Evolutionary conservation across 371 early-diverging fungal genomes (phyloP).

Genomic region (Choanephora cucurbitarum): DNA sequence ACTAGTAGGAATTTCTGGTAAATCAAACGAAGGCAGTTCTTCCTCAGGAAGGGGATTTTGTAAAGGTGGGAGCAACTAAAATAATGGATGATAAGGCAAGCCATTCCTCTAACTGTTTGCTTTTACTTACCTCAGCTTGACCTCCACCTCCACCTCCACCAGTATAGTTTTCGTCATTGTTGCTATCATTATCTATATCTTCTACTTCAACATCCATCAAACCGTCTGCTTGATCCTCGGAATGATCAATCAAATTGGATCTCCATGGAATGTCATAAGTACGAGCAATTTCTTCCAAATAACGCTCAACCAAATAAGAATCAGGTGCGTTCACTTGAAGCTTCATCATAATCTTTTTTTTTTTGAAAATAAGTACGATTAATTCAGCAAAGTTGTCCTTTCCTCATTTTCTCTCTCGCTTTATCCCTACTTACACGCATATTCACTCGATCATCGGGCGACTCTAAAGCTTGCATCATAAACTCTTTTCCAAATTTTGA

Average conservation of each 20-base stretch:
- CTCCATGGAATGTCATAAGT: constrained; percentile 79
- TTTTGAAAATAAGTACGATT: background rate
- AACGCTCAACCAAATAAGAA: constrained; percentile 77
- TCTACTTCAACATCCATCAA: constrained; percentile 8
- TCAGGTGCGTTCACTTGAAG: constrained; percentile 81
- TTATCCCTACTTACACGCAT: constrained; percentile 65
- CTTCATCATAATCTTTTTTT: constrained; percentile 73
- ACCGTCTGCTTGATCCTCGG: constrained; percentile 28
- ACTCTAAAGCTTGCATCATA: constrained; percentile 73
- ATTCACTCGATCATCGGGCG: constrained; percentile 75
- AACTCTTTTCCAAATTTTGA: constrained; percentile 87
- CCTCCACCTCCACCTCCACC: constrained; percentile 21
- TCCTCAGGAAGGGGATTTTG: constrained; percentile 7
- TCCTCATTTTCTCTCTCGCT: background rate
- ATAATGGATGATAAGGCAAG: background rate
- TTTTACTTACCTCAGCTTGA: constrained; percentile 16
- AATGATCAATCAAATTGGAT: constrained; percentile 43
- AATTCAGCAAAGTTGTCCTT: background rate
- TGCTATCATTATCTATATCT: constrained; percentile 15
- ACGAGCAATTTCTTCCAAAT: constrained; percentile 87
- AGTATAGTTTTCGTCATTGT: constrained; percentile 10
- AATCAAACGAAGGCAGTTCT: constrained; percentile 22
- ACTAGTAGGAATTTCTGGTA: constrained; percentile 43
- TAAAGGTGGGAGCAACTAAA: constrained; percentile 26
- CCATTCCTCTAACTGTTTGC: background rate